Conservation (phyloP, 2,329 filamentous ascomycete genomes). For the Fusarium proliferatum region DNA sequence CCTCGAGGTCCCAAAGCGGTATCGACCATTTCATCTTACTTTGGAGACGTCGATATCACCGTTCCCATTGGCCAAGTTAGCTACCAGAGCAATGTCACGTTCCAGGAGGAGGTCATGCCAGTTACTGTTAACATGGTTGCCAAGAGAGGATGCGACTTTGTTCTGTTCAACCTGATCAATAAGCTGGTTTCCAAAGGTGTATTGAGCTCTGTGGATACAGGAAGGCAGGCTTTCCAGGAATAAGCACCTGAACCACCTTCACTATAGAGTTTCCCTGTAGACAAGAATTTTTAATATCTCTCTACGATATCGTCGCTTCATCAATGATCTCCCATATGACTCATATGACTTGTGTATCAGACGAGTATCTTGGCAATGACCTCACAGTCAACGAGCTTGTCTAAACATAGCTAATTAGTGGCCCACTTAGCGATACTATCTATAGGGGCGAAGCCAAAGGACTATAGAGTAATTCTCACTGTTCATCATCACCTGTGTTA, state of each 20-base stretch:
- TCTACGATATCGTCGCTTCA: background rate
- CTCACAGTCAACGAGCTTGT: background rate
- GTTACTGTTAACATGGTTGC: background rate
- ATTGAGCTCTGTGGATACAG: background rate
- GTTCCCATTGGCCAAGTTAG: background rate
- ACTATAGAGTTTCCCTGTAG: background rate
- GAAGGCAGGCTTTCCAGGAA: background rate
- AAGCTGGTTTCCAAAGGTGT: background rate
- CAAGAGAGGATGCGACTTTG: background rate
- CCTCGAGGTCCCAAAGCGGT: background rate
- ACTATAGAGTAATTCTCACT: no score
- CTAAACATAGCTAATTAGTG: no score
- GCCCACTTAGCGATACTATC: no score
- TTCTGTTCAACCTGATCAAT: background rate
- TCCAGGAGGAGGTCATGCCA: background rate
- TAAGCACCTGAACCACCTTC: fast-evolving
- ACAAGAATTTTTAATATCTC: background rate
- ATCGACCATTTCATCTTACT: background rate
- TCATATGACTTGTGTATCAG: background rate
- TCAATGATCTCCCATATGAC: background rate
- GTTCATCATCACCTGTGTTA: no score
- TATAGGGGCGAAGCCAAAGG: no score
- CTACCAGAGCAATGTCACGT: background rate
- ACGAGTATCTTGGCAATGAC: no score
- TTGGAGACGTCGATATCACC: background rate